Conservation (phyloP, 139 green algal genomes). For the Dunaliella sp. region DNA sequence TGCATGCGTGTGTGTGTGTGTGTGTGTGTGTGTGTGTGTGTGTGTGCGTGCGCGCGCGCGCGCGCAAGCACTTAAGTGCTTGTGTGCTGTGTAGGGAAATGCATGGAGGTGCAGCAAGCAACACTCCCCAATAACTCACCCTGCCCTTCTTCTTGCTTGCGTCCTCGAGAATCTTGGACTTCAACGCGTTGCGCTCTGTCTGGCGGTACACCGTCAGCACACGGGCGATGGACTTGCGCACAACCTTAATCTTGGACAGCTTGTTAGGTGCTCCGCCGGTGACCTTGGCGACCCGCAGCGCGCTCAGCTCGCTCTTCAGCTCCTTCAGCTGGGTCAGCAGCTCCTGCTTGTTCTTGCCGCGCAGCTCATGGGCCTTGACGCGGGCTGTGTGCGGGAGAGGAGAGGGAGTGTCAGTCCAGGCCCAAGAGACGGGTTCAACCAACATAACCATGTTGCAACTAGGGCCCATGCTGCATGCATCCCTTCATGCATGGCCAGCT, state of each 20-base stretch:
- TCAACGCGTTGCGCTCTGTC: constrained; percentile 83
- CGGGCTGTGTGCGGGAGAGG: too few relatives aligned
- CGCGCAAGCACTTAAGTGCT: too few relatives aligned
- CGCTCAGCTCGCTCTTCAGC: constrained; percentile 92
- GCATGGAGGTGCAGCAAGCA: too few relatives aligned
- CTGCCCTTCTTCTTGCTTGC: constrained; percentile 79
- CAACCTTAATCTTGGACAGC: constrained; percentile 99
- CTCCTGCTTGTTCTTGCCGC: constrained; percentile 91
- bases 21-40: too few relatives aligned
- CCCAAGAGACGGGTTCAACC: too few relatives aligned
- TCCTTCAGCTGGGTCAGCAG: constrained; percentile 92
- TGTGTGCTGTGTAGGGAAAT: too few relatives aligned
- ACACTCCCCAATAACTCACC: constrained; percentile 54
- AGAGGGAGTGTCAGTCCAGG: too few relatives aligned
- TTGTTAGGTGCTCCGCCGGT: constrained; percentile 99
- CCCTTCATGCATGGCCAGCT: too few relatives aligned
- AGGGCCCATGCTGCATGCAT: too few relatives aligned
- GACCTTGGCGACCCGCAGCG: constrained; percentile 97
- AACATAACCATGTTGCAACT: too few relatives aligned
- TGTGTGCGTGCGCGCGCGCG: too few relatives aligned
- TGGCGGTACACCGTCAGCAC: constrained; percentile 94
- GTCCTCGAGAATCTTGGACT: constrained; percentile 58
- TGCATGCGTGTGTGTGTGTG: too few relatives aligned
- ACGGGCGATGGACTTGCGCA: constrained; percentile 93
- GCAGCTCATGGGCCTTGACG: constrained; percentile 94